Percentiles rank a stretch among this genome's conserved stretches.
These are phyloP conservation scores for Penicillium nucicola DNA, from an alignment of 495 filamentous ascomycete genomes.

Conservation along the genomic window DNA sequence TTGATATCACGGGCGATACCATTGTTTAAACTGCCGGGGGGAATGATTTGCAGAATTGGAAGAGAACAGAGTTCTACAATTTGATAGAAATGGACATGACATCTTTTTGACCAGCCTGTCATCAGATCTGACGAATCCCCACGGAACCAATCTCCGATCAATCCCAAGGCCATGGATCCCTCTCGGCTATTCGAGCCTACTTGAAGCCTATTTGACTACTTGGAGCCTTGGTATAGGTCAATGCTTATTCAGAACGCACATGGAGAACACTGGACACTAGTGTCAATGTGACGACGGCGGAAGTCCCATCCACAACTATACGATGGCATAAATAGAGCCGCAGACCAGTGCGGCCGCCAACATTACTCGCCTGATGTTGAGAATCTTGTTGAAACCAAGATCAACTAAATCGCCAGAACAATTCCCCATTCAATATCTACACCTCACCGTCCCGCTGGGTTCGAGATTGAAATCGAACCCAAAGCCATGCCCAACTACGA, in stretches of 20 bases:
- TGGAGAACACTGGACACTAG: not conserved
- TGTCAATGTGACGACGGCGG: slow-evolving; percentile 8
- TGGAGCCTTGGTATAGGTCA: too few relatives aligned
- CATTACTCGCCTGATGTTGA: too few relatives aligned
- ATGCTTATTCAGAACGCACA: too few relatives aligned
- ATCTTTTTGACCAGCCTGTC: slow-evolving; percentile 8
- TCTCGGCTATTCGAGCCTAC: not conserved
- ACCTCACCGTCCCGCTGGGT: not conserved
- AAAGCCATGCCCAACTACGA: slow-evolving; percentile 24
- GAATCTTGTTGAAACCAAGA: too few relatives aligned
- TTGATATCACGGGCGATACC: slow-evolving; percentile 22
- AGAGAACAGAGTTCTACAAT: too few relatives aligned
- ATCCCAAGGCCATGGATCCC: slow-evolving; percentile 5
- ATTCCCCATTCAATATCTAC: not conserved
- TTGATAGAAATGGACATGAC: slow-evolving; percentile 13
- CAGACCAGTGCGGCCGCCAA: too few relatives aligned
- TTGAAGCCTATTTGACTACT: too few relatives aligned
- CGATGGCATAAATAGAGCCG: not conserved
- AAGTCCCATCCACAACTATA: not conserved
- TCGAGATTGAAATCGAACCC: not conserved
- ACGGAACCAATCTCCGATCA: slow-evolving; percentile 14
- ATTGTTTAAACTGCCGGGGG: slow-evolving; percentile 9
- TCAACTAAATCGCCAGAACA: too few relatives aligned
- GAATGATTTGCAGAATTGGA: too few relatives aligned
- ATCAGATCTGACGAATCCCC: not conserved